Evolutionary conservation across 352 stramenopile genomes (phyloP), one percentile per base, ranked within the genome.

Genomic region (Pythium aristosporum): DNA sequence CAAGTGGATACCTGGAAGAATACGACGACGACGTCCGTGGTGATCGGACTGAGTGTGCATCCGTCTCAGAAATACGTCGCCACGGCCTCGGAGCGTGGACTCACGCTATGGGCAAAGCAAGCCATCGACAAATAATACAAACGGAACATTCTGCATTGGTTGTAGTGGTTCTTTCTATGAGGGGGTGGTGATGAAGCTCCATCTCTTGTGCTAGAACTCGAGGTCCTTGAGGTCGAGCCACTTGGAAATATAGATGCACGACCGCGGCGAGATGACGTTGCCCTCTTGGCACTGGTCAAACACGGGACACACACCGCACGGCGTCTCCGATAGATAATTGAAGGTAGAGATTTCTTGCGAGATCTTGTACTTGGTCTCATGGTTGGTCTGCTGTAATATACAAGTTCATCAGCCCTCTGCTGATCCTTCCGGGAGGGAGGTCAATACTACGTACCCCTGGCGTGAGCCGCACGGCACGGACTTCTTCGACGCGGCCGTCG

Each of bases 271-370:
- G 60, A 98, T 96, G 57, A 96, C 74, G 65, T 94, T 96, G 63
- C 88, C 89, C 67, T 97, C 90, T 36, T 87, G 76, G 74, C 91
- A 98, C 61, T 97, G 90, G 54, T 93, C 78, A 63, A 96, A 94
- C 51, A 97, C 88, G 56, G 90, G 90, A 76, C 90, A 97, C 37
- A 96, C 74, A 34, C 90, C 90, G 51, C 90, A 97, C 23, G 90
- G 90, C 25, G 85, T 93, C 63, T 95, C 87, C 32, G 90, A 96
- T 64, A 97, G 69, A 72, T 87, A 90, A 64, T 97, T 91, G 67
- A 92, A 91, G 30, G 85, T 91, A 61, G 79, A 89, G 65, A 95
- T 91, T 43, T 94, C 79, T 58, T 88, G 80, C 48, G 80, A 94
- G 44, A 96, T 76, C 67, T 96, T 96, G 80, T 94, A 97, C 72